These are phyloP conservation scores for Zygoascus sp. DNA, from an alignment of 1,139 yeast genomes.

Conservation along the genomic window DNA sequence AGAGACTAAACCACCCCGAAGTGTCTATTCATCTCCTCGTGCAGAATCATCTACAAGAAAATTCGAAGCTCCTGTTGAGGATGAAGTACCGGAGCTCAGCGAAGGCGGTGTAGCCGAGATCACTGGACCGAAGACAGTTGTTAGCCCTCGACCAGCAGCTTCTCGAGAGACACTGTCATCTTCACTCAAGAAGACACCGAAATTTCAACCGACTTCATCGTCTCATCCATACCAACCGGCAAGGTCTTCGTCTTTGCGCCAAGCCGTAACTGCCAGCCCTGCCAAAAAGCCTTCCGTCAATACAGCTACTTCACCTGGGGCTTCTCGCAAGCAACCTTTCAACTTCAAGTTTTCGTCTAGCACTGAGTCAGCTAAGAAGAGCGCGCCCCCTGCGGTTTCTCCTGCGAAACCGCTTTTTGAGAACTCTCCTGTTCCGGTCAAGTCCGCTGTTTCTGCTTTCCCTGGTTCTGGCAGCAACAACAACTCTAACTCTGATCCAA, in stretches of 20 bases:
- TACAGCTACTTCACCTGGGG: not conserved
- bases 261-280: constrained; percentile 24
- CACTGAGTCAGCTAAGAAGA: not conserved
- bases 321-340: constrained; percentile 6
- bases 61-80: not conserved
- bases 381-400: constrained; percentile 12
- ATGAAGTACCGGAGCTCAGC: not conserved
- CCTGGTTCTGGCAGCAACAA: too few relatives aligned
- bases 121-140: not conserved
- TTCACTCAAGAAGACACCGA: constrained; percentile 8
- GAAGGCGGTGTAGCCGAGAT: not conserved
- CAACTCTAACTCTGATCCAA: too few relatives aligned
- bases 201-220: constrained; percentile 1
- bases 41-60: not conserved
- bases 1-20: not conserved
- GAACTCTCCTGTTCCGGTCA: not conserved
- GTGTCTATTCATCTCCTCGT: not conserved
- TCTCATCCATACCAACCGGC: constrained; percentile 25
- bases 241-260: constrained; percentile 27
- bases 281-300: constrained; percentile 9
- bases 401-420: constrained; percentile 20
- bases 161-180: constrained; percentile 7
- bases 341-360: not conserved
- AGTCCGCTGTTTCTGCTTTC: too few relatives aligned
- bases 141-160: not conserved